phyloP scores from a whole-genome alignment of 140 eudicot species.

The Bidens hawaiensis region DNA sequence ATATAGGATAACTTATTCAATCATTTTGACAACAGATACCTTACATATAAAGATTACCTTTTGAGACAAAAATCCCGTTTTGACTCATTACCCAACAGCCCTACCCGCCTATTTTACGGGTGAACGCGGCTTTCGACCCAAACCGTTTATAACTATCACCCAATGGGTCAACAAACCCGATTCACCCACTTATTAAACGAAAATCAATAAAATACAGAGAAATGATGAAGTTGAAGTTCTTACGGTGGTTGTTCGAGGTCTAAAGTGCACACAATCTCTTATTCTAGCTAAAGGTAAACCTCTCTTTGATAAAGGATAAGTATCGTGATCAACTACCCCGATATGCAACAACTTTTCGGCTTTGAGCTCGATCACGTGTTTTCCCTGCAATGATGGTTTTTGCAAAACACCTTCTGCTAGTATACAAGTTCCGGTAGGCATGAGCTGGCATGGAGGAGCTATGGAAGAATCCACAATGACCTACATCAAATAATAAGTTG shows the following conservation, averaged over 20 bases:
- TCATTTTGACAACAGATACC: neutral
- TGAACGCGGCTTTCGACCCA: neutral
- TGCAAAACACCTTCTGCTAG: slow-evolving; percentile 78
- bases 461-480: slow-evolving; percentile 66
- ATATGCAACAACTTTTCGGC: slow-evolving; percentile 65
- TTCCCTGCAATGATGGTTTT: slow-evolving; percentile 49
- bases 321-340: slow-evolving; percentile 70
- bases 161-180: neutral
- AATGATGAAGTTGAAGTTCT: slow-evolving; percentile 6
- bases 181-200: neutral
- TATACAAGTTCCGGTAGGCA: slow-evolving; percentile 80
- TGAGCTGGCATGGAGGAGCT: slow-evolving; percentile 53
- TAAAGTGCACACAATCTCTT: slow-evolving; percentile 71
- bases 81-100: too few species aligned
- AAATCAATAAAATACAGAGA: neutral
- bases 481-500: slow-evolving; percentile 25
- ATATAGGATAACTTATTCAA: neutral
- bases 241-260: slow-evolving; percentile 92
- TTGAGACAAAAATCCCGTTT: neutral
- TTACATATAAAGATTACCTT: neutral
- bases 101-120: too few species aligned
- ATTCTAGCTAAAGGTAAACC: slow-evolving; percentile 64
- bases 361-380: slow-evolving; percentile 62
- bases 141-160: neutral
- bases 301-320: slow-evolving; percentile 76